phyloP scores from a whole-genome alignment of 2,329 filamentous ascomycete species.

The Neonectria punicea region DNA sequence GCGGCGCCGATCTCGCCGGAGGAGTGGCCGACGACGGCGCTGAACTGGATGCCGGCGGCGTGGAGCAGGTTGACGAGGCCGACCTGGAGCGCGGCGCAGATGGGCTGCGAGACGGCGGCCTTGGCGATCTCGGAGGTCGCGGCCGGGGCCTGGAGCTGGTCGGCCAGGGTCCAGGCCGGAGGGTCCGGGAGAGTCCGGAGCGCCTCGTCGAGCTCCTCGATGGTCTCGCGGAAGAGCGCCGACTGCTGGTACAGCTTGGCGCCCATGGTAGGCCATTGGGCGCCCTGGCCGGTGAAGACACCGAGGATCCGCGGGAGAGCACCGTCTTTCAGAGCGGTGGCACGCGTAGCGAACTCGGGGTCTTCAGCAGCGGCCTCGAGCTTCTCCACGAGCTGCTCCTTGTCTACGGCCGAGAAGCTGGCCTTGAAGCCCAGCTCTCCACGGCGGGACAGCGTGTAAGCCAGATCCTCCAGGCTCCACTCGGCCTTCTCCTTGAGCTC shows the following conservation, averaged over 20 bases:
- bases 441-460: conserved; percentile 3
- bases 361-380: not conserved
- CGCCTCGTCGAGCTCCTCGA: conserved; percentile 38
- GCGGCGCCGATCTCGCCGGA: conserved; percentile 53
- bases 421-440: conserved; percentile 2
- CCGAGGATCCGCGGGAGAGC: conserved; percentile 34
- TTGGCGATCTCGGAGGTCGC: conserved; percentile 32
- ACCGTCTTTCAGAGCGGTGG: not conserved
- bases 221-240: conserved; percentile 13
- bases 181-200: conserved; percentile 31
- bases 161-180: conserved; percentile 42
- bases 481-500: not conserved
- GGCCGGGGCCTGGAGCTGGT: conserved; percentile 35
- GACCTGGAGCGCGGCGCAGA: conserved; percentile 65
- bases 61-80: conserved; percentile 51
- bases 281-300: conserved; percentile 50
- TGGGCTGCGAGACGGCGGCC: conserved; percentile 58
- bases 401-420: not conserved
- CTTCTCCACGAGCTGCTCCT: conserved; percentile 1
- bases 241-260: conserved; percentile 33
- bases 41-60: conserved; percentile 42
- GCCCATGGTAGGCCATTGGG: conserved; percentile 50
- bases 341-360: conserved; percentile 28
- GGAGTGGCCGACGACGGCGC: conserved; percentile 50
- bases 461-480: conserved; percentile 4